A percentile compares a stretch with the other conserved stretches of the same genome.
Conservation (phyloP, 2,329 filamentous ascomycete genomes). For the Fusarium scirpi region DNA sequence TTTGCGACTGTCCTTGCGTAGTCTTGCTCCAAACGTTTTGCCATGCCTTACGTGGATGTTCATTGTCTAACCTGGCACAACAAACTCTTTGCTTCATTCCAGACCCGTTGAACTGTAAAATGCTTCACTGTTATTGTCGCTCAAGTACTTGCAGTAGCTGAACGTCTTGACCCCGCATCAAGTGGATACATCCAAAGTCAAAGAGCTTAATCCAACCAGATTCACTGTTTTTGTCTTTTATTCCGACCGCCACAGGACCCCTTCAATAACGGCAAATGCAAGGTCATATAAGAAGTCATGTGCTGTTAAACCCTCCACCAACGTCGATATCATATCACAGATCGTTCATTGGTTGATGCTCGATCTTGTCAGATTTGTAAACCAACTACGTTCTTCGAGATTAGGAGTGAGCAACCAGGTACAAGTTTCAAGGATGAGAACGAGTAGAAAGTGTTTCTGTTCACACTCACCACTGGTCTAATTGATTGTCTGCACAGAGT, state of each 20-base stretch:
- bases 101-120: neutral
- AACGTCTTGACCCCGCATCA: slow-evolving; percentile 2
- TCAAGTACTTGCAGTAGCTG: slow-evolving; percentile 3
- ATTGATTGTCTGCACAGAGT: no score
- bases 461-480: neutral
- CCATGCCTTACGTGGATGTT: neutral
- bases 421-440: neutral
- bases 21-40: slow-evolving; percentile 10
- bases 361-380: no score
- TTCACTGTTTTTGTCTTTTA: neutral
- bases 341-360: neutral
- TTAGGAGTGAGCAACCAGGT: neutral
- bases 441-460: neutral
- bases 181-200: slow-evolving; percentile 12
- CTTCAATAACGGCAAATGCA: slow-evolving; percentile 4
- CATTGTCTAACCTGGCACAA: neutral
- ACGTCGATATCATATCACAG: neutral
- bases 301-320: neutral
- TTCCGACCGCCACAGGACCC: slow-evolving; percentile 13
- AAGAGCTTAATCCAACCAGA: slow-evolving; percentile 29
- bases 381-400: neutral
- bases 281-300: neutral
- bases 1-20: slow-evolving; percentile 13
- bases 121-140: neutral
- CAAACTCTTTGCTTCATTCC: neutral